phyloP scores from a whole-genome alignment of 225 moss, liverwort and hornwort species.

The Takakia lepidozioides region DNA sequence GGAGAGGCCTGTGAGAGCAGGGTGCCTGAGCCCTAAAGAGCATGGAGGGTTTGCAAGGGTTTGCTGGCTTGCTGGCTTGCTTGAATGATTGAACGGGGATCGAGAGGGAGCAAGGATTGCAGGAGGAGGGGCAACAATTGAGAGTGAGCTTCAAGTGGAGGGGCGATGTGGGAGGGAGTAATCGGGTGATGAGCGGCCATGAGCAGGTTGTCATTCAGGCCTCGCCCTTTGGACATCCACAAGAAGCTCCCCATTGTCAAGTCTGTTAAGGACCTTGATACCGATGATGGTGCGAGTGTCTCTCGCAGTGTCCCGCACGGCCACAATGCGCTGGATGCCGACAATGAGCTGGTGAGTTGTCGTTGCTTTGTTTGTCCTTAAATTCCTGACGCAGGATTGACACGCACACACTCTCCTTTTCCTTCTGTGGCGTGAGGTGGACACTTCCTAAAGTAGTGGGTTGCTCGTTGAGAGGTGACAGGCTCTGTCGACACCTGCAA shows the following conservation, averaged over 20 bases:
- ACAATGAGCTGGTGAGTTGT: conserved; percentile 60
- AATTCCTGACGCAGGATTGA: not conserved
- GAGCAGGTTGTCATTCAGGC: conserved; percentile 99
- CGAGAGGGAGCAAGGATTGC: too few relatives aligned
- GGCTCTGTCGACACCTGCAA: conserved; percentile 79
- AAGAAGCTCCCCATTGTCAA: conserved; percentile 99
- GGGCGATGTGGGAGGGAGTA: conserved; percentile 34
- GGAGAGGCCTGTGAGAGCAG: too few relatives aligned
- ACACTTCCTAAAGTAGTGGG: not conserved
- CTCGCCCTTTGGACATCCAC: conserved; percentile 99
- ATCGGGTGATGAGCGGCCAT: conserved; percentile 76
- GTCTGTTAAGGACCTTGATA: conserved; percentile 95
- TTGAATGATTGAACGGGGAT: too few relatives aligned
- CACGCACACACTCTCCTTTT: not conserved
- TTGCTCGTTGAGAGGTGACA: conserved; percentile 11
- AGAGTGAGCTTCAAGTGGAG: too few relatives aligned
- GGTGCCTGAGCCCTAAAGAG: too few relatives aligned
- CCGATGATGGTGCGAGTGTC: conserved; percentile 68
- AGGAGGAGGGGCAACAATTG: too few relatives aligned
- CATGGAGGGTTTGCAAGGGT: too few relatives aligned
- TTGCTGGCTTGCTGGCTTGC: too few relatives aligned
- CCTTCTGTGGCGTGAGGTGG: not conserved
- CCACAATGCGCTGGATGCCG: conserved; percentile 66
- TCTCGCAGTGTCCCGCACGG: conserved; percentile 58
- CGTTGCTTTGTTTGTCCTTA: not conserved